phyloP scores from a whole-genome alignment of 2,329 filamentous ascomycete species.

The Exophiala xenobiotica region DNA sequence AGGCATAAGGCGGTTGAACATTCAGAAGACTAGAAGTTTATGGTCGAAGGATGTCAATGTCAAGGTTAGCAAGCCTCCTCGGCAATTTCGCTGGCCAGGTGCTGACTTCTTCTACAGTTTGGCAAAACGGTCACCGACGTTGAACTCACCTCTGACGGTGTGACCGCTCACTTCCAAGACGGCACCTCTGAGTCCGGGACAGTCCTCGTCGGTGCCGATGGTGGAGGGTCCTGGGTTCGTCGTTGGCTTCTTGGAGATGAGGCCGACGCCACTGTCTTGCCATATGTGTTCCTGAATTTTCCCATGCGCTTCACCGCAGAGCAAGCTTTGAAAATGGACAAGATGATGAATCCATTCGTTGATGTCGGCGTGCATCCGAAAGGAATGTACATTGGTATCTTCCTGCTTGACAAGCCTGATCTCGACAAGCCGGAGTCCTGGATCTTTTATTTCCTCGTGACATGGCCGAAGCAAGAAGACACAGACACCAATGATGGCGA shows the following conservation, averaged over 20 bases:
- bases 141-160: slow-evolving; percentile 16
- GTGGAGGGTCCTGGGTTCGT: slow-evolving; percentile 25
- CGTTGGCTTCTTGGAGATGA: slow-evolving; percentile 22
- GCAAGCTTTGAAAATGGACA: slow-evolving; percentile 27
- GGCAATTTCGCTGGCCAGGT: background rate
- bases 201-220: slow-evolving; percentile 30
- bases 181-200: slow-evolving; percentile 26
- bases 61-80: slow-evolving; percentile 9
- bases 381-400: slow-evolving; percentile 26
- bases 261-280: slow-evolving; percentile 14
- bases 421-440: slow-evolving; percentile 26
- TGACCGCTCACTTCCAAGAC: slow-evolving; percentile 26
- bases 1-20: slow-evolving; percentile 38
- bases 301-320: slow-evolving; percentile 22
- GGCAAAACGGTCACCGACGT: slow-evolving; percentile 22
- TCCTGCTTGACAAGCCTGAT: slow-evolving; percentile 27
- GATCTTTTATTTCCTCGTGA: slow-evolving; percentile 27
- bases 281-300: slow-evolving; percentile 25
- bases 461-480: slow-evolving; percentile 22
- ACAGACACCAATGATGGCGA: slow-evolving; percentile 1
- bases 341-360: slow-evolving; percentile 29
- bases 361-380: slow-evolving; percentile 28
- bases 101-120: slow-evolving; percentile 7
- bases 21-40: slow-evolving; percentile 38
- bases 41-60: slow-evolving; percentile 36